Base-by-base conservation (phyloP, 345 rosid species). In the Mercurialis annua region DNA sequence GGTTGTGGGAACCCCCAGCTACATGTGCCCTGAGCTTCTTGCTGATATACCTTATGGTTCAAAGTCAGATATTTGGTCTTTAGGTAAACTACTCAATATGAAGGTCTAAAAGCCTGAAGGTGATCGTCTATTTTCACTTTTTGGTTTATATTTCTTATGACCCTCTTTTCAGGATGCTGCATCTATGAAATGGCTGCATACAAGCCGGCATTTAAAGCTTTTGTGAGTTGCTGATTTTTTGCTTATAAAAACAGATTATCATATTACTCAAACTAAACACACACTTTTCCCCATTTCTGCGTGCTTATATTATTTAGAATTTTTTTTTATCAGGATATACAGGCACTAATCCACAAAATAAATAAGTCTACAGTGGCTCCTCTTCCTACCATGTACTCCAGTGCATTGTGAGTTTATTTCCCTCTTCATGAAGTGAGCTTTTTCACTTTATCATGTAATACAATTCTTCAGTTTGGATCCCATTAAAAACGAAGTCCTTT, bases 1-100 rank as follows among this genome's bases (percentile, higher is more conserved):
- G 99, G 99, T 94, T 51, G 99, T 94, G 79, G 99, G 99, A 80
- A 94, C 99, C 54, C 99, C 99, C 52, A 94, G 98, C 76, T 91
- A 94, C 80, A 94, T 94, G 99, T 94, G 99, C 71, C 99, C 99
- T 2, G 99, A 94, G 83, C 92, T 94, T 63, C 95, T 94, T 75
- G 99, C 97, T 66, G 97, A 94, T 78, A 91, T 94, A 73, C 99
- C 99, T 24, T 94, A 94, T 18, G 99, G 99, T 69, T 84, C 95
- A 47, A 94, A 94, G 75, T 91, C 97, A 17, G 99, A 94, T 72
- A 87, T 94, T 62, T 94, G 97, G 99, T 91, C 97, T 48, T 77
- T 94, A 47, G 99, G 99, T 83, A 71, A 78, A 78, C 36, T 55
- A 34, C 21, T 50, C 43, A 16, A 1, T 64, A 46, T 53, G 20